These are phyloP conservation scores for Trichoderma guizhouense DNA, from an alignment of 2,329 filamentous ascomycete species.

Conservation along the genomic window DNA sequence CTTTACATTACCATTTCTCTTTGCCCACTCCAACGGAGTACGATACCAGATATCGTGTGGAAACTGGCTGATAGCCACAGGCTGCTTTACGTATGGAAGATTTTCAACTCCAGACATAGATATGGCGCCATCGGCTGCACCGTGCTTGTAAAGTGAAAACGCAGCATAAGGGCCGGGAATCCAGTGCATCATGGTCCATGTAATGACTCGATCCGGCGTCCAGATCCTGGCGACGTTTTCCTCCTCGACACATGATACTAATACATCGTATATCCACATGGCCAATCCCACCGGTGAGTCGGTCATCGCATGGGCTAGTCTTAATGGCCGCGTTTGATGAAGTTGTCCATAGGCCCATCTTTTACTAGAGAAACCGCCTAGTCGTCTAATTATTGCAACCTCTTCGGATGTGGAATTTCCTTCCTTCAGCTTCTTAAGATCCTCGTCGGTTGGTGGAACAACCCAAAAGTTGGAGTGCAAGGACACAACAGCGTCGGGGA, in stretches of 20 bases:
- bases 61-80: not conserved
- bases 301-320: not conserved
- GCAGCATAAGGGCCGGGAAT: not conserved
- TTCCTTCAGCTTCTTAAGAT: not conserved
- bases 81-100: not conserved
- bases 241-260: not conserved
- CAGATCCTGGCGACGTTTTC: not conserved
- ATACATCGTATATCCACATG: not conserved
- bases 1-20: not conserved
- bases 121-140: not conserved
- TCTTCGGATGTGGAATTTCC: not conserved
- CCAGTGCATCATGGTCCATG: conserved; percentile 2
- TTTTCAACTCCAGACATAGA: not conserved
- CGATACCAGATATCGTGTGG: not conserved
- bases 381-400: not conserved
- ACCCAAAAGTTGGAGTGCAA: not conserved
- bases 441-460: not conserved
- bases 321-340: not conserved
- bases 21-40: not conserved
- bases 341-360: not conserved
- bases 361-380: not conserved
- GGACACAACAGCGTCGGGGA: not conserved
- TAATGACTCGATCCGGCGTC: not conserved
- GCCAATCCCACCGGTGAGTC: not conserved
- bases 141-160: not conserved